Conservation (phyloP, 345 rosid genomes). For the Rhodamnia rubescens region DNA sequence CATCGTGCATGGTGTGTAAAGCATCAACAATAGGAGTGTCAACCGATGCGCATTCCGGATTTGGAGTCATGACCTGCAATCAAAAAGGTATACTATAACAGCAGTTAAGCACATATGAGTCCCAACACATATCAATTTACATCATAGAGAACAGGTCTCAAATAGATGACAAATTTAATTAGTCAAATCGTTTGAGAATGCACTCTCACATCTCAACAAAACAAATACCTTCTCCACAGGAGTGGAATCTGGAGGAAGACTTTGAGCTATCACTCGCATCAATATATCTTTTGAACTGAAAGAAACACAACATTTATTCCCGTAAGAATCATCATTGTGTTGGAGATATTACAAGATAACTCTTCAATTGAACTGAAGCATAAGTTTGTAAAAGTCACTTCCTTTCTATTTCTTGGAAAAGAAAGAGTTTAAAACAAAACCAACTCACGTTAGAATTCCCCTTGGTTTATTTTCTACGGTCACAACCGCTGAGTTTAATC, state of each 20-base stretch:
- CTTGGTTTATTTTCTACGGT: slow-evolving; percentile 59
- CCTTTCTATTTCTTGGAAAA: neutral
- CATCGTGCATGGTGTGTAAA: slow-evolving; percentile 87
- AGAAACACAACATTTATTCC: slow-evolving; percentile 3
- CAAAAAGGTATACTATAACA: neutral
- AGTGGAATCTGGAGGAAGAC: slow-evolving; percentile 64
- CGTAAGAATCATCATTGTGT: neutral
- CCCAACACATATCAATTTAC: neutral
- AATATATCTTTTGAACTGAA: slow-evolving; percentile 89
- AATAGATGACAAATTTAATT: neutral
- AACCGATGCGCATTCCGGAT: slow-evolving; percentile 83
- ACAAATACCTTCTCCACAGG: slow-evolving; percentile 66
- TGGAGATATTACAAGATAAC: neutral
- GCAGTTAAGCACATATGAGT: neutral
- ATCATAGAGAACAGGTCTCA: neutral
- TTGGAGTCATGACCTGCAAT: slow-evolving; percentile 87
- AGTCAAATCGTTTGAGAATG: neutral
- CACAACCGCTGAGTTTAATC: slow-evolving; percentile 66
- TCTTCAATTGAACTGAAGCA: neutral
- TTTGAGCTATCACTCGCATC: slow-evolving; percentile 90
- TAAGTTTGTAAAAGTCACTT: neutral
- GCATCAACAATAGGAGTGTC: slow-evolving; percentile 97
- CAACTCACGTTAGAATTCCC: slow-evolving; percentile 88
- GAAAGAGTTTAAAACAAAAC: neutral
- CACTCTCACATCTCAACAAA: neutral